Base-by-base conservation (phyloP, 352 stramenopile species). In the Aphanomyces euteiches region DNA sequence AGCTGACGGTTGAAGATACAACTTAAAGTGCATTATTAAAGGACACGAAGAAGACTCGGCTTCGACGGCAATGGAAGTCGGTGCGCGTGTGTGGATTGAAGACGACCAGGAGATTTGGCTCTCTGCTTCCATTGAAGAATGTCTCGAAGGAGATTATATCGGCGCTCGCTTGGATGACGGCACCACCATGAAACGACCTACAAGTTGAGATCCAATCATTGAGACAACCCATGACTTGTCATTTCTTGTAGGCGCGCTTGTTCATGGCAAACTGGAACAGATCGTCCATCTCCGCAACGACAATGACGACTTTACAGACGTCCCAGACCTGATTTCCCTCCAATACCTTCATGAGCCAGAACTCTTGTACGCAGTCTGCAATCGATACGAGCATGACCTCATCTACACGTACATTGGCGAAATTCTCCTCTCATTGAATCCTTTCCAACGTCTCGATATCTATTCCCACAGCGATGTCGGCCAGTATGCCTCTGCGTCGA, bases 331-430 rank as follows among this genome's bases (percentile, higher is more conserved):
- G 74, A 92, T 87, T 36, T 77, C 73, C 3, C 83, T 95, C 54
- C 83, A 92, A 56, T 87, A 96, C 59, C 68, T 95, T 68, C 87
- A 96, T 68, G 88, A 95, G 72, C 82, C 88, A 7, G 84, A 85
- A 67, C 75, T 96, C 58, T 74, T 96, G 17, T 82, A 94, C 67
- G 87, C 85, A 38, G 78, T 96, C 15, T 83, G 78, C 59, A 83
- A 93, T 50, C 85, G 88, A 19, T 96, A 93, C 53, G 58, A 61
- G 15, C 66, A 82, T 50, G 83, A 95, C 74, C 66, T 84, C 66
- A 93, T 96, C 74, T 96, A 96, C 77, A 95, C 89, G 13, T 92
- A 81, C 4, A 94, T 93, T 66, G 89, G 87, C 37, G 84, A 92
- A 69, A 93, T 95, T 67, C 70, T 96, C 40, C 78, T 96, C 59